Evolutionary conservation across 225 moss, liverwort and hornwort genomes (phyloP).

Genomic region (Thuidium tamariscinum): DNA sequence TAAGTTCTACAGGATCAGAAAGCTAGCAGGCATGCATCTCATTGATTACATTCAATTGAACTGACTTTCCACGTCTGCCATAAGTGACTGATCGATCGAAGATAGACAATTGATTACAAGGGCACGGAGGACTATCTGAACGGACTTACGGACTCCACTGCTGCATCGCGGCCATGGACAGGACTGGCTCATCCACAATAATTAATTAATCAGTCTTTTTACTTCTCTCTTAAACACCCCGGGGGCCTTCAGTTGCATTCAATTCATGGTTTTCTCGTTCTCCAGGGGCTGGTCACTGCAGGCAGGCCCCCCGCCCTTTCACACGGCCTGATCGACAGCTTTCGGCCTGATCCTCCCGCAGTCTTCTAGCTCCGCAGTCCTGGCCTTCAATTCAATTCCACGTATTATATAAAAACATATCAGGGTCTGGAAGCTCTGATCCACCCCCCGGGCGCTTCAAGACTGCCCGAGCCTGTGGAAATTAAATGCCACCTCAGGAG

Average conservation of each 20-base stretch:
- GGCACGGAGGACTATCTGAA: neutral
- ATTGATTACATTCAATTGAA: conserved; percentile 15
- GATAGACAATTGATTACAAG: neutral
- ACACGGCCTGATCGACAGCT: neutral
- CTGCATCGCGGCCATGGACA: neutral
- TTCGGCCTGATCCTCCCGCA: neutral
- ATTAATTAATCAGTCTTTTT: neutral
- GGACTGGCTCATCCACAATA: neutral
- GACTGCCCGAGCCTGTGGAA: neutral
- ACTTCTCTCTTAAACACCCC: neutral
- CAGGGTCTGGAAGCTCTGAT: neutral
- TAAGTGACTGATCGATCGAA: neutral
- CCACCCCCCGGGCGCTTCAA: neutral
- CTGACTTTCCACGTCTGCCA: conserved; percentile 27
- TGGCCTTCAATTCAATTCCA: neutral
- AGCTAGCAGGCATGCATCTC: neutral
- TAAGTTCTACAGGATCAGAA: neutral
- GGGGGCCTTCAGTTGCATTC: too few relatives aligned
- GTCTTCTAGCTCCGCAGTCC: neutral
- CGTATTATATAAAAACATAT: neutral
- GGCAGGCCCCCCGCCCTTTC: neutral
- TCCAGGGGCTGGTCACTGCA: too few relatives aligned
- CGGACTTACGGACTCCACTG: too few relatives aligned
- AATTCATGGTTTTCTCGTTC: neutral
- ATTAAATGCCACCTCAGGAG: neutral